Percentiles rank a stretch among this genome's conserved stretches.
Evolutionary conservation across 1,284 basidiomycete species (phyloP).

Genomic region (Grifola frondosa): DNA sequence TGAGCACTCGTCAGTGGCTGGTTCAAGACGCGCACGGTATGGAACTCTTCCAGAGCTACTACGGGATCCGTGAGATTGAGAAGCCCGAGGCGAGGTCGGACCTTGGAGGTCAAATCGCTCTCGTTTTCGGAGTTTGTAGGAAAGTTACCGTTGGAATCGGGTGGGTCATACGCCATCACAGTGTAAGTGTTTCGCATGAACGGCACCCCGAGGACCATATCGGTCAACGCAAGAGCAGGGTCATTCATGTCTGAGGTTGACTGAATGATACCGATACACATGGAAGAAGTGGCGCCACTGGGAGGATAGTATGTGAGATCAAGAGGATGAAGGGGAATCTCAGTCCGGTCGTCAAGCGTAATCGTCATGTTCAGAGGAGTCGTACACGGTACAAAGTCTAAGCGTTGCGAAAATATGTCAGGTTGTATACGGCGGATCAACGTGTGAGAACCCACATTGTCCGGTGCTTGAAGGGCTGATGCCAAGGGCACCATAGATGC

Average conservation of each 20-base stretch:
- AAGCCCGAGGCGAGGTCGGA: conserved; percentile 55
- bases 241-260: conserved; percentile 30
- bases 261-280: conserved; percentile 69
- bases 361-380: conserved; percentile 70
- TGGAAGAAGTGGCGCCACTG: conserved; percentile 36
- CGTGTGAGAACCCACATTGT: conserved; percentile 50
- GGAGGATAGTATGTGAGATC: conserved; percentile 53
- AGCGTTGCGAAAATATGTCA: not conserved
- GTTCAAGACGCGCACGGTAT: conserved; percentile 61
- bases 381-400: conserved; percentile 70
- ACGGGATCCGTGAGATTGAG: conserved; percentile 58
- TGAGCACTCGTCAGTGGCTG: conserved; percentile 42
- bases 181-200: conserved; percentile 74
- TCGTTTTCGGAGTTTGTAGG: conserved; percentile 20
- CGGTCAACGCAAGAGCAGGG: conserved; percentile 37
- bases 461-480: conserved; percentile 59
- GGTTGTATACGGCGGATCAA: not conserved
- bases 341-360: conserved; percentile 53
- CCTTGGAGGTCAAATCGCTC: conserved; percentile 18
- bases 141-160: conserved; percentile 46
- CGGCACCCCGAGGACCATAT: conserved; percentile 73
- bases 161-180: conserved; percentile 63
- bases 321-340: conserved; percentile 67
- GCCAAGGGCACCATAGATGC: conserved; percentile 74
- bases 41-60: conserved; percentile 61